Evolutionary conservation across 2,329 filamentous ascomycete genomes (phyloP), one percentile per base, ranked within the genome.

Genomic region (Xylaria hypoxylon): DNA sequence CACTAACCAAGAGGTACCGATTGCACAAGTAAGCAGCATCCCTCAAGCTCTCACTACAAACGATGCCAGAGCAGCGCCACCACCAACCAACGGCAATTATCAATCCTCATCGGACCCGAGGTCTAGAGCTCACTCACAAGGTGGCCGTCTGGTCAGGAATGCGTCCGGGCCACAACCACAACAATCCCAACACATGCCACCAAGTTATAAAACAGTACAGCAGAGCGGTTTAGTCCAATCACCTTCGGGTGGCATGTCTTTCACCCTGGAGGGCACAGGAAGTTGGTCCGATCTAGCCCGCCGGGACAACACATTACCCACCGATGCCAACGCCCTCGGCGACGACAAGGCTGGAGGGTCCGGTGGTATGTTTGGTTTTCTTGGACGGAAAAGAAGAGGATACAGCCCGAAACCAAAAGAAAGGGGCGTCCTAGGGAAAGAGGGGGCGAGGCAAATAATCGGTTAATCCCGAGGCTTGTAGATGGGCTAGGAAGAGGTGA

Each of bases 381-480:
- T 98, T 67, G 92, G 88, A 70, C 86, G 94, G 75, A 97, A 97
- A 82, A 97, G 93, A 82, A 93, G 94, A 69, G 93, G 94, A 62
- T 90, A 94, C 79, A 97, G 94, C 77, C 96, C 96, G 1, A 97
- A 97, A 81, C 94, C 94, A 28, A 95, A 93, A 78, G 94, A 98
- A 81, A 88, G 93, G 62, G 96, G 96, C 65, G 94, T 99, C 7
- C 77, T 99, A 65, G 96, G 96, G 64, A 98, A 98, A 77, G 94
- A 98, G 78, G 96, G 96, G 17, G 94, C 96, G 11, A 86, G 96
- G 77, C 90, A 93, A 70, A 87, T 95, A 63, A 91, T 95, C 76
- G 90, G 88, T 73, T 92, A 83, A 82, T 59, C 35, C 42, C 31
- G 31, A 52, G 33, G 40, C 19, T 50, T 55, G 24, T 53, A 55